Evolutionary conservation across 2,329 filamentous ascomycete genomes (phyloP).

Genomic region (Bisporella sp.): DNA sequence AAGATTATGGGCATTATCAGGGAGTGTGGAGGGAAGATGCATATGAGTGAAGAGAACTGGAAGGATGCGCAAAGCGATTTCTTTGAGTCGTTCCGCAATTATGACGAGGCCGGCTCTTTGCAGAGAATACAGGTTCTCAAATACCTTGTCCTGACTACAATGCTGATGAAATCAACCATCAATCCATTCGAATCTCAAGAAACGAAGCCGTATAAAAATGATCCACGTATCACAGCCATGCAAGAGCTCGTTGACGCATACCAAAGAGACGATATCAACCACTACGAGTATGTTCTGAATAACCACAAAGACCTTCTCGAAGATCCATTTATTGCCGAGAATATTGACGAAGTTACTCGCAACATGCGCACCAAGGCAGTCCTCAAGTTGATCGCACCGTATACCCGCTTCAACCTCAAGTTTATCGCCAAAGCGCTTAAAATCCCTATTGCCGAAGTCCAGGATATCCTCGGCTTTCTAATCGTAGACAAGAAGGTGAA

Average conservation of each 20-base stretch:
- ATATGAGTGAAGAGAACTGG: constrained; percentile 99
- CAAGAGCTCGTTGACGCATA: constrained; percentile 95
- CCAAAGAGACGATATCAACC: constrained; percentile 88
- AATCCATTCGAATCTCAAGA: constrained; percentile 98
- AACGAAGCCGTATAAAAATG: constrained; percentile 95
- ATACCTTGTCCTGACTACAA: constrained; percentile 91
- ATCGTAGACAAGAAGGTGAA: constrained; percentile 85
- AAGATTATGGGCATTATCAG: constrained; percentile 99
- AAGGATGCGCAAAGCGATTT: constrained; percentile 95
- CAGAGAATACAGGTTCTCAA: constrained; percentile 97
- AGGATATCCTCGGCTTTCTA: constrained; percentile 91
- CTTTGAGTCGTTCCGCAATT: constrained; percentile 97
- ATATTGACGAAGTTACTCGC: constrained; percentile 96
- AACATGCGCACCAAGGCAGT: constrained; percentile 98
- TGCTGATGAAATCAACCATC: constrained; percentile 98
- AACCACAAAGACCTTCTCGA: constrained; percentile 83
- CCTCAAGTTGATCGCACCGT: constrained; percentile 86
- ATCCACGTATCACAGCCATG: constrained; percentile 93
- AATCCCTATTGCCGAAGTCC: constrained; percentile 78
- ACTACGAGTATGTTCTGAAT: constrained; percentile 81
- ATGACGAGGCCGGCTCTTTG: constrained; percentile 93
- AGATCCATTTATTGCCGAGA: constrained; percentile 95
- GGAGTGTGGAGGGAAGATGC: constrained; percentile 99
- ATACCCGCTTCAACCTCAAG: constrained; percentile 80
- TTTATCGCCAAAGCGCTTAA: constrained; percentile 87